A percentile compares a stretch with the other conserved stretches of the same genome.
phyloP scores from a whole-genome alignment of 345 rosid species.

The Camelina hispida region DNA sequence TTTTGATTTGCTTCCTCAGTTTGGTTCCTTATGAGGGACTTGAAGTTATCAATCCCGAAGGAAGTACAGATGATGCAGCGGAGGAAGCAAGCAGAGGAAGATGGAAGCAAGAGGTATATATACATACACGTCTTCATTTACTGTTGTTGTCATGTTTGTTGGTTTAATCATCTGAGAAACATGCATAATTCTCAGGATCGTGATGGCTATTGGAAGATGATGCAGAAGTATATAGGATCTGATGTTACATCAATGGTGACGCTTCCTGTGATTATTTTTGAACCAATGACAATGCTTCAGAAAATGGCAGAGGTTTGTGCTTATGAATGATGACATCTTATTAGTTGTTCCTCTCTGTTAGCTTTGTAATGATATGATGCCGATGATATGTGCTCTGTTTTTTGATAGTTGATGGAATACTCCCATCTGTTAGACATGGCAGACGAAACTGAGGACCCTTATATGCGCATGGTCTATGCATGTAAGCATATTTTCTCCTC shows the following conservation, averaged over 20 bases:
- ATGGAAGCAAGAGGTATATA: conserved; percentile 85
- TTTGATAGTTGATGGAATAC: conserved; percentile 91
- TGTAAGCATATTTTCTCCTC: conserved; percentile 51
- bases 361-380: conserved; percentile 12
- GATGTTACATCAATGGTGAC: conserved; percentile 98
- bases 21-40: conserved; percentile 86
- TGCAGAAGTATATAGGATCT: conserved; percentile 93
- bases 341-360: conserved; percentile 17
- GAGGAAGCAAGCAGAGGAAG: conserved; percentile 95
- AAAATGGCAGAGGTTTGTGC: conserved; percentile 94
- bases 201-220: conserved; percentile 96
- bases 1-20: conserved; percentile 47
- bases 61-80: conserved; percentile 92
- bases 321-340: conserved; percentile 12
- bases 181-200: conserved; percentile 63
- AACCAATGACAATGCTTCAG: conserved; percentile 96
- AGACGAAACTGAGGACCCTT: conserved; percentile 91
- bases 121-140: conserved; percentile 11
- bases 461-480: conserved; percentile 92
- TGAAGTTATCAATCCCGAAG: conserved; percentile 96
- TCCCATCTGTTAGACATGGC: conserved; percentile 86
- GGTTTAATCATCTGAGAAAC: conserved; percentile 22
- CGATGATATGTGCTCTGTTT: conserved; percentile 30
- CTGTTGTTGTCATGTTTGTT: background rate
- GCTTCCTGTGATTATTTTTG: conserved; percentile 91